Percentiles rank a stretch among this genome's conserved stretches.
These are phyloP conservation scores for Erigeron philadelphicus DNA, from an alignment of 140 eudicot genomes.

Conservation along the genomic window DNA sequence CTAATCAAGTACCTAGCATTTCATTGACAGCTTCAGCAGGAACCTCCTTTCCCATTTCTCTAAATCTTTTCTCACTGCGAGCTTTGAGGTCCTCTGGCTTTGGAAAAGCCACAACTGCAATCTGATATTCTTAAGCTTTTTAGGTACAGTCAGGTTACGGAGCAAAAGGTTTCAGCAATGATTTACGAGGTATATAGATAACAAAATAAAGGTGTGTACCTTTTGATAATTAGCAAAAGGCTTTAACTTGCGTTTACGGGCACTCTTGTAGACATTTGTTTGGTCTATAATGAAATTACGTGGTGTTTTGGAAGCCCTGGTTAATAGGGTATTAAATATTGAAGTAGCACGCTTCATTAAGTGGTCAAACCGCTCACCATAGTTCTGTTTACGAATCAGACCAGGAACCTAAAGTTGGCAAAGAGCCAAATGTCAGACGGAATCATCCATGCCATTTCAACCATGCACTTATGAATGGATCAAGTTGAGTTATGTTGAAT, in stretches of 20 bases:
- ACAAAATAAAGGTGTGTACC: constrained; percentile 31
- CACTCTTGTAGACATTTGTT: constrained; percentile 64
- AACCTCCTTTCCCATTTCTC: constrained; percentile 65
- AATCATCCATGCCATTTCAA: neutral
- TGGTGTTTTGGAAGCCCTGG: constrained; percentile 57
- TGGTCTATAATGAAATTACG: constrained; percentile 69
- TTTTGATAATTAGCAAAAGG: constrained; percentile 52
- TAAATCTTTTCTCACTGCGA: constrained; percentile 56
- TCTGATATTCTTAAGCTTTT: constrained; percentile 32
- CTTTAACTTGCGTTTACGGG: constrained; percentile 65
- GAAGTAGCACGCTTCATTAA: constrained; percentile 53
- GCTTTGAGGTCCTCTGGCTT: constrained; percentile 47
- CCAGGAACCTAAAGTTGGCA: constrained; percentile 48
- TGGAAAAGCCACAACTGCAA: constrained; percentile 68
- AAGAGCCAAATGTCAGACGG: constrained; percentile 14
- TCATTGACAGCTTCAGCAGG: constrained; percentile 51
- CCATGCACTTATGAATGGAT: too few species aligned
- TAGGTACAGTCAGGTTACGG: constrained; percentile 1
- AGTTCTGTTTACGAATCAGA: constrained; percentile 40
- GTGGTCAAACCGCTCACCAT: constrained; percentile 51
- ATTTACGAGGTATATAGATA: neutral
- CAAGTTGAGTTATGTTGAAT: too few species aligned
- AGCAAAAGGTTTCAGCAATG: neutral
- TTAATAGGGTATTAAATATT: constrained; percentile 50
- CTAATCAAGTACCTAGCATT: constrained; percentile 51